Percentiles rank a stretch among this genome's conserved stretches.
Conservation (phyloP, 2,329 filamentous ascomycete species). For the Colletotrichum liaoningense region DNA sequence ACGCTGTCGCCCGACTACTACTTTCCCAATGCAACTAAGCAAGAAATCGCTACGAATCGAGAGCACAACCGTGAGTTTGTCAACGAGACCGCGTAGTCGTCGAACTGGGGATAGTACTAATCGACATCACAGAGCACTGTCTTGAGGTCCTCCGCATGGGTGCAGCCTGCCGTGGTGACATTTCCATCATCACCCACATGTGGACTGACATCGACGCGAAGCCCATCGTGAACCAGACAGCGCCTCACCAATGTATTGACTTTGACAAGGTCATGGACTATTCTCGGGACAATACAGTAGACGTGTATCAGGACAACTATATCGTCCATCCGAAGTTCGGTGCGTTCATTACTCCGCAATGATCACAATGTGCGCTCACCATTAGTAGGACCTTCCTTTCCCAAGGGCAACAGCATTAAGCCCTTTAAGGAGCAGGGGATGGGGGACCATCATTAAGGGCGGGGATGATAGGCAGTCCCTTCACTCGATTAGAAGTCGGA, state of each 20-base stretch:
- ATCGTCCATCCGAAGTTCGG: slow-evolving; percentile 34
- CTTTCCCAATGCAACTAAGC: slow-evolving; percentile 26
- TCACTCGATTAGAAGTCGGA: background rate
- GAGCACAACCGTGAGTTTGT: slow-evolving; percentile 25
- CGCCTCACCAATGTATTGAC: slow-evolving; percentile 31
- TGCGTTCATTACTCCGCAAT: background rate
- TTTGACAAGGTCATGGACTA: slow-evolving; percentile 29
- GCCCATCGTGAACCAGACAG: slow-evolving; percentile 33
- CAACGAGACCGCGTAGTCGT: background rate
- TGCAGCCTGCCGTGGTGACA: slow-evolving; percentile 28
- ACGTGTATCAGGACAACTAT: slow-evolving; percentile 32
- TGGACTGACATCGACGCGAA: slow-evolving; percentile 34
- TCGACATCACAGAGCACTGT: slow-evolving; percentile 9
- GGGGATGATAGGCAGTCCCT: background rate
- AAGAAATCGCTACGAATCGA: slow-evolving; percentile 23
- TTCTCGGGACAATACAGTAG: slow-evolving; percentile 19
- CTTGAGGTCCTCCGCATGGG: slow-evolving; percentile 33
- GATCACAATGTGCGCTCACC: background rate
- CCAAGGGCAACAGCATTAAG: slow-evolving; percentile 31
- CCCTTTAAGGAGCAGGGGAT: slow-evolving; percentile 31
- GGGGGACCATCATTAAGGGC: slow-evolving; percentile 8
- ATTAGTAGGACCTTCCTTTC: slow-evolving; percentile 24
- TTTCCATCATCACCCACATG: slow-evolving; percentile 35
- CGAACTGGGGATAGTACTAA: background rate
- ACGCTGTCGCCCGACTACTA: slow-evolving; percentile 30